These are phyloP conservation scores for Fraxinus platypoda DNA, from an alignment of 305 asterid species.

Conservation along the genomic window DNA sequence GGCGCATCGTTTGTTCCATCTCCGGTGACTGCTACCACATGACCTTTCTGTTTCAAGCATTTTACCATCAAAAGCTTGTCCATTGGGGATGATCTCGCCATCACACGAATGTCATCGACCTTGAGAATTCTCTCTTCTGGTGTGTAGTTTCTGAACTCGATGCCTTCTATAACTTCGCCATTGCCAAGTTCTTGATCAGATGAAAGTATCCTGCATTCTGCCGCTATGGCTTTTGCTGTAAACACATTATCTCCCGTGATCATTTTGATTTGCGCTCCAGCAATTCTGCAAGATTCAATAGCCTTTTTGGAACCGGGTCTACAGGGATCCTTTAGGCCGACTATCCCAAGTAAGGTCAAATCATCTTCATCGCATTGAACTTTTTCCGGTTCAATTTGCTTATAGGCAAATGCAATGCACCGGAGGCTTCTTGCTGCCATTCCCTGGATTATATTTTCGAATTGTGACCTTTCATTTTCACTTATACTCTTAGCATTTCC, in stretches of 20 bases:
- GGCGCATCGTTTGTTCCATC: conserved; percentile 57
- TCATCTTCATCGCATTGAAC: conserved; percentile 15
- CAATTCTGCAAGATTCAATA: conserved; percentile 35
- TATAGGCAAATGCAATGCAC: conserved; percentile 56
- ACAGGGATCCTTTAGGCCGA: conserved; percentile 52
- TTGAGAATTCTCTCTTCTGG: conserved; percentile 31
- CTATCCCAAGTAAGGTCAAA: conserved; percentile 53
- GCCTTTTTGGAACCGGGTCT: conserved; percentile 45
- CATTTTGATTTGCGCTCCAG: conserved; percentile 56
- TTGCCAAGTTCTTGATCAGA: conserved; percentile 1
- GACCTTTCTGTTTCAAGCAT: conserved; percentile 46
- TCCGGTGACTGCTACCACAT: conserved; percentile 60
- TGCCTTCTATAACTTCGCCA: conserved; percentile 49
- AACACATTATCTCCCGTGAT: conserved; percentile 52
- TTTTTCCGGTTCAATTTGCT: conserved; percentile 17
- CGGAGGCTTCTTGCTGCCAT: conserved; percentile 53
- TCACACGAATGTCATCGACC: conserved; percentile 39
- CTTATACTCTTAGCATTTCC: conserved; percentile 31
- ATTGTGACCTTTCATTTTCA: conserved; percentile 23
- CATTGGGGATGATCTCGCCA: conserved; percentile 54
- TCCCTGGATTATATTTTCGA: conserved; percentile 37
- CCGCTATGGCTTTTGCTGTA: conserved; percentile 55
- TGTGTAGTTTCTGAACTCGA: conserved; percentile 42
- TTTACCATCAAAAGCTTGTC: conserved; percentile 49
- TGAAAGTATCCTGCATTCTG: conserved; percentile 48